Evolutionary conservation across 169 alveolate species (phyloP), one percentile per base, ranked within the genome.

Genomic region (Plasmodium blacklocki): DNA sequence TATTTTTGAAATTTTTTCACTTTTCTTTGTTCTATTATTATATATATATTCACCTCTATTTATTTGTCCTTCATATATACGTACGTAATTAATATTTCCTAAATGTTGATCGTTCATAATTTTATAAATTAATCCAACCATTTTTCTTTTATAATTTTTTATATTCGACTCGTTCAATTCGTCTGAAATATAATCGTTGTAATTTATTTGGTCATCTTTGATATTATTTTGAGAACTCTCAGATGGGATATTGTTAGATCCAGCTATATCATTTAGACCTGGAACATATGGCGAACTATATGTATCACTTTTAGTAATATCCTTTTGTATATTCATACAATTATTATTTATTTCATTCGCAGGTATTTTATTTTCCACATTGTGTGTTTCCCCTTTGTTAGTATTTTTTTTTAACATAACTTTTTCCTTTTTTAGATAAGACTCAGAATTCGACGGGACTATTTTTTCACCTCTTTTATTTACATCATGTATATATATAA

Each of bases 1-100:
- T 56, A 96, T 90, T 39, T 96, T 95, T 74, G 95, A 95, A 56
- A 95, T 87, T 74, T 96, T 94, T 88, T 96, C 96, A 70, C 94
- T 64, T 88, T 85, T 85, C 85, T 92, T 91, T 43, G 96, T 94
- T 60, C 97, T 92, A 54, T 95, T 91, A 59, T 94, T 95, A 74
- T 88, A 92, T 47, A 95, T 93, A 19, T 43, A 80, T 52, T 93
- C 95, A 12, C 96, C 96, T 52, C 80, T 94, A 64, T 75, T 78
- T 71, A 94, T 49, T 70, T 86, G 86, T n/a, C 97, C 97, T 45
- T 96, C 88, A 80, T 94, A 95, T 52, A 95, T 90, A 45, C 97
- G 91, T 18, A 93, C 87, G 66, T 88, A 95, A 50, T 94, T 73
- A 60, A 94, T 96, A 23, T 93, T 91, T 47, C 96, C 95, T 5